Percentiles rank a stretch among this genome's conserved stretches.
These are phyloP conservation scores for Opeltia flavorubescens DNA, from an alignment of 495 filamentous ascomycete genomes.

Conservation along the genomic window DNA sequence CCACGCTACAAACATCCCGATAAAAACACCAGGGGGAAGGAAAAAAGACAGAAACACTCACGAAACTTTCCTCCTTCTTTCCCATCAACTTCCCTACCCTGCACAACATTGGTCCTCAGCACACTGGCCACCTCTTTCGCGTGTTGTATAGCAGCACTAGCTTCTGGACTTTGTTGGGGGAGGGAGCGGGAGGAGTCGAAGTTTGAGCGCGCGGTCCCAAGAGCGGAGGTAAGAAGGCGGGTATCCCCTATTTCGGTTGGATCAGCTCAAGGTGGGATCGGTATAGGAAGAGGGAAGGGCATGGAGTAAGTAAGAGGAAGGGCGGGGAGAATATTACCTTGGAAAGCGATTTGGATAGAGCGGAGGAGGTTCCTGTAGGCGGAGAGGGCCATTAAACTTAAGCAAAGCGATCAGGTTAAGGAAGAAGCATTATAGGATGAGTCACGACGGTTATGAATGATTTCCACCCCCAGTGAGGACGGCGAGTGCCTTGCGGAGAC, in stretches of 20 bases:
- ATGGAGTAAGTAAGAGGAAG: not conserved
- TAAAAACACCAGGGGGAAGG: not conserved
- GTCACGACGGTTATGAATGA: no score
- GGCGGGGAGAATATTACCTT: constrained; percentile 36
- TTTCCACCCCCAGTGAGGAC: no score
- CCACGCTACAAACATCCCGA: not conserved
- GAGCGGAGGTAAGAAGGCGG: constrained; percentile 52
- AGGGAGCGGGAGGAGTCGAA: constrained; percentile 55
- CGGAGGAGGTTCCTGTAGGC: constrained; percentile 80
- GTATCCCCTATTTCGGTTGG: constrained; percentile 42
- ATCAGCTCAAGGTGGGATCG: not conserved
- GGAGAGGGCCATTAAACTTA: constrained; percentile 44
- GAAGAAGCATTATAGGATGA: no score
- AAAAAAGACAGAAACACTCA: constrained; percentile 33
- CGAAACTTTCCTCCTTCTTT: constrained; percentile 49
- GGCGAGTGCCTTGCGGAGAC: no score
- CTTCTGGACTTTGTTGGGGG: constrained; percentile 34
- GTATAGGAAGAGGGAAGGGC: not conserved
- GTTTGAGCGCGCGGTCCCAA: constrained; percentile 46
- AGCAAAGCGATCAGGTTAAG: no score
- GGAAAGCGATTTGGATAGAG: constrained; percentile 67
- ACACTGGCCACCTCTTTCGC: constrained; percentile 75
- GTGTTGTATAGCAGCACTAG: constrained; percentile 44
- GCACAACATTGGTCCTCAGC: constrained; percentile 73
- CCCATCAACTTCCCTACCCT: constrained; percentile 43